A percentile compares a stretch with the other conserved stretches of the same genome.
Evolutionary conservation across 495 filamentous ascomycete genomes (phyloP).

Genomic region (Penicillium pancosmium): DNA sequence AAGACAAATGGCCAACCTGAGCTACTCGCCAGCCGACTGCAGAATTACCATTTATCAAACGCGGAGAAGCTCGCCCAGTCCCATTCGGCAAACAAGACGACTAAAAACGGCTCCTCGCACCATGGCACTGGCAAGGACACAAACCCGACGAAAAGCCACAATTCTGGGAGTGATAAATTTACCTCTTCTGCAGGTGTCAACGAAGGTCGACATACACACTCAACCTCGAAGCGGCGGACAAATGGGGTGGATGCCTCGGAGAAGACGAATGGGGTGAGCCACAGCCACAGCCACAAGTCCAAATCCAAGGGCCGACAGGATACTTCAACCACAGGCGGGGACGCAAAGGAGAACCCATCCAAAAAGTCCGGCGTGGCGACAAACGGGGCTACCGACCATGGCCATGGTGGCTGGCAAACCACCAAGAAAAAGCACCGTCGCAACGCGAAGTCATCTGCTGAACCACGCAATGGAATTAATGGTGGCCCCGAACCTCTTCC

Average conservation of each 20-base stretch:
- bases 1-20: conserved; percentile 30
- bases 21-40: conserved; percentile 42
- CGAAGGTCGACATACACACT: conserved; percentile 28
- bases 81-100: conserved; percentile 26
- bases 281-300: conserved; percentile 26
- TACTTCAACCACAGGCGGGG: conserved; percentile 32
- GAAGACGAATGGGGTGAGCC: conserved; percentile 39
- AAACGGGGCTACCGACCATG: conserved; percentile 26
- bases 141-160: conserved; percentile 34
- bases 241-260: conserved; percentile 40
- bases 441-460: conserved; percentile 38
- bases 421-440: conserved; percentile 52
- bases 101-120: conserved; percentile 24
- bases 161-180: neutral
- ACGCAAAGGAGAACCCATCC: conserved; percentile 26
- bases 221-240: conserved; percentile 32
- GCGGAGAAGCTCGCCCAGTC: conserved; percentile 37
- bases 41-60: conserved; percentile 43
- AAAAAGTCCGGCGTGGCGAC: conserved; percentile 39
- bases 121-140: conserved; percentile 33
- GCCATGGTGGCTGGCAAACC: conserved; percentile 47
- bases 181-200: conserved; percentile 7
- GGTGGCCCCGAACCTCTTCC: conserved; percentile 44
- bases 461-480: conserved; percentile 30
- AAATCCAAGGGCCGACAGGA: conserved; percentile 41